Evolutionary conservation across 139 green algal species (phyloP), one percentile per base, ranked within the genome.

Genomic region (Diplosphaera chodatii): DNA sequence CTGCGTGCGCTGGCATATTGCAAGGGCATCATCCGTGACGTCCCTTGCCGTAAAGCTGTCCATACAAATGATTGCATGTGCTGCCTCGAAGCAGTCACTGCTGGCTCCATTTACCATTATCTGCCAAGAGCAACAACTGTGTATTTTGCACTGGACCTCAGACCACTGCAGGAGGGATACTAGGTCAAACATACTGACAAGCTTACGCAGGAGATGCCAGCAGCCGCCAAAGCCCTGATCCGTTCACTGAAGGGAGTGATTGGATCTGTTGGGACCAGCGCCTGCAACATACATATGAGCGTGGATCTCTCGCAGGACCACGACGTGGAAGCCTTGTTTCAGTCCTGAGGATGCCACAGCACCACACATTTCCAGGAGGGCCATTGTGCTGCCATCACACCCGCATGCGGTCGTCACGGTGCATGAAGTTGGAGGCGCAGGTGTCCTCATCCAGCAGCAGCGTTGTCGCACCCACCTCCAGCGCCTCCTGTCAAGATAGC

Each of bases 371-470:
- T n/a, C n/a, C n/a, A n/a, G n/a, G n/a, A n/a, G n/a, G n/a, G n/a
- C n/a, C n/a, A n/a, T n/a, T n/a, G 37, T 48, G 37, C 37, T 48
- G 37, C 37, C n/a, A n/a, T n/a, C n/a, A 10, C 33, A 64, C 74
- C 78, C 74, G 68, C 87, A 92, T 93, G 48, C 80, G 69, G 23
- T 80, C 80, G 32, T 92, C 87, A 0, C 87, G 32, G 34, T 86
- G 82, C 87, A 92, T 92, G 68, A 93, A 86, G 75, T 92, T 92
- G 25, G 87, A 87, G 4, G 87, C 87, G 33, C 76, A 85, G 1
- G 85, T 90, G 72, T 92, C 87, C 67, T 92, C 87, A 72, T 92
- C 87, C 40, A 92, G 59, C 56, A 92, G 69, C 76, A 92, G 70
- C 29, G 66, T 40, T 40, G 28, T 33, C 1, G 71, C 56, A 1